phyloP scores from a whole-genome alignment of 371 early-diverging fungal genomes.

The Chytridium lagenaria region DNA sequence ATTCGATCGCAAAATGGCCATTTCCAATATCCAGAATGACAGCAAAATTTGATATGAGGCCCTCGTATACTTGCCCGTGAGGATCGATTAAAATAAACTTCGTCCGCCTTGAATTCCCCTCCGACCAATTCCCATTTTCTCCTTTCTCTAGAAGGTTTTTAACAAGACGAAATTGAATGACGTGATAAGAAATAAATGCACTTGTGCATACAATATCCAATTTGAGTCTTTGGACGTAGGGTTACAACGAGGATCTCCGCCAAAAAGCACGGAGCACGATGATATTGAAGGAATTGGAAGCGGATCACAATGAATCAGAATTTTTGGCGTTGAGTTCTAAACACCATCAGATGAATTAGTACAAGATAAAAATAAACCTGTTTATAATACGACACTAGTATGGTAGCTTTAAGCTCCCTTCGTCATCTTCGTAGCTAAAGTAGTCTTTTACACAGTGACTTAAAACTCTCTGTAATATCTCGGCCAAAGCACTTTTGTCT shows the following conservation, averaged over 20 bases:
- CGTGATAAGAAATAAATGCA: no score
- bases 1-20: neutral
- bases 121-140: neutral
- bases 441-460: no score
- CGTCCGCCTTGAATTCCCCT: neutral
- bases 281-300: neutral
- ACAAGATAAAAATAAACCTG: neutral
- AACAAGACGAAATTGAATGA: no score
- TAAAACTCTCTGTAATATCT: no score
- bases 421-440: no score
- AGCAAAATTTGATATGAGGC: neutral
- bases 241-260: neutral
- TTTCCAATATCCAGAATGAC: neutral
- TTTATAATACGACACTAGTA: neutral
- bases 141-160: neutral
- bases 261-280: neutral
- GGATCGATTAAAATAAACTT: constrained; percentile 5
- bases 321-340: neutral
- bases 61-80: constrained; percentile 4
- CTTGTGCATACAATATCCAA: neutral
- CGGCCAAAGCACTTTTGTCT: no score
- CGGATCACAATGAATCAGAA: neutral
- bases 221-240: neutral
- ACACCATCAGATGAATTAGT: neutral
- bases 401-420: no score